These are phyloP conservation scores for Penicillium alfredii DNA, from an alignment of 495 filamentous ascomycete genomes.

Conservation along the genomic window DNA sequence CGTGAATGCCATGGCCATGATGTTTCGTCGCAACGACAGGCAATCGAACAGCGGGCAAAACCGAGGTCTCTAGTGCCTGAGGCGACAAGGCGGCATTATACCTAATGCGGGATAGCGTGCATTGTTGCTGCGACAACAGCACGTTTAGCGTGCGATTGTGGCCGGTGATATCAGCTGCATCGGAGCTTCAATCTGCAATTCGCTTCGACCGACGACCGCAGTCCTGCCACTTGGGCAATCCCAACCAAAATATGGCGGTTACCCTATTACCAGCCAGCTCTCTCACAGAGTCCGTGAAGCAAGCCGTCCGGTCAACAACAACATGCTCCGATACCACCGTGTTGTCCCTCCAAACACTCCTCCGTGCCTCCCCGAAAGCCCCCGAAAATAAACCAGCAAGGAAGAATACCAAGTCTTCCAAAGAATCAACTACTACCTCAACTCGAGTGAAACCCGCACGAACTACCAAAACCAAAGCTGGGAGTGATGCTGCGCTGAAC, in stretches of 20 bases:
- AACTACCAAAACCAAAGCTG: conserved; percentile 29
- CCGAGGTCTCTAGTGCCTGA: conserved; percentile 10
- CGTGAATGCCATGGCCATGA: conserved; percentile 13
- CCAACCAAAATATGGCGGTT: conserved; percentile 33
- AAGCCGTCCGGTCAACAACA: conserved; percentile 41
- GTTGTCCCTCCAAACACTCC: conserved; percentile 40
- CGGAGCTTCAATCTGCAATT: conserved; percentile 15
- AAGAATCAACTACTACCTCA: conserved; percentile 14
- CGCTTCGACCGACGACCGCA: conserved; percentile 13
- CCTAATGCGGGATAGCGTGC: conserved; percentile 17
- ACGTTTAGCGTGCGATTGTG: conserved; percentile 16
- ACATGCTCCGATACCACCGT: conserved; percentile 46
- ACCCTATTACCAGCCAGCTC: conserved; percentile 31
- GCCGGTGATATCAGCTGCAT: conserved; percentile 24
- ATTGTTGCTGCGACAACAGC: conserved; percentile 41
- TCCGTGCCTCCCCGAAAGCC: conserved; percentile 27
- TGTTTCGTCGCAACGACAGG: background rate
- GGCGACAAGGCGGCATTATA: conserved; percentile 13
- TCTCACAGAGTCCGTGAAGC: conserved; percentile 41
- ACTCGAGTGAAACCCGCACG: conserved; percentile 32
- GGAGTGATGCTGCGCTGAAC: conserved; percentile 22
- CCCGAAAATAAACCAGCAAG: conserved; percentile 20
- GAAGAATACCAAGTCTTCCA: conserved; percentile 21
- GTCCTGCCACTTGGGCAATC: conserved; percentile 7
- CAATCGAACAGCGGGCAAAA: conserved; percentile 9